phyloP scores from a whole-genome alignment of 1,284 basidiomycete species.

The Omphalotus olearius region DNA sequence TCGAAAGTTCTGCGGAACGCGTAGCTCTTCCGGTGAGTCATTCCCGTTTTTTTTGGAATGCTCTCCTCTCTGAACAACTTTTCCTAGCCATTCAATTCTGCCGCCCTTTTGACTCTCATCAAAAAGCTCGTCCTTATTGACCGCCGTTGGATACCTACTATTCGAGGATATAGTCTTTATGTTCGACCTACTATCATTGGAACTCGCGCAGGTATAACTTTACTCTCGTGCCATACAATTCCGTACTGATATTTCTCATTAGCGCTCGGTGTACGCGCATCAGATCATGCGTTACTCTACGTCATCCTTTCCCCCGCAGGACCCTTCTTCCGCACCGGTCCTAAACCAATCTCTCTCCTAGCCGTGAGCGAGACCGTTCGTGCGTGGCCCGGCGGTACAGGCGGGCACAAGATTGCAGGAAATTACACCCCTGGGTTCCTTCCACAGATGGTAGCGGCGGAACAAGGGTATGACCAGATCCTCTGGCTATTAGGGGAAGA shows the following conservation, averaged over 20 bases:
- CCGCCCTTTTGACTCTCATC: constrained; percentile 65
- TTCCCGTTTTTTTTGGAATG: too few relatives aligned
- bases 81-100: constrained; percentile 55
- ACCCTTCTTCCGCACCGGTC: constrained; percentile 66
- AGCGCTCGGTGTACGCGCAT: constrained; percentile 67
- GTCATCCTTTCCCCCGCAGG: constrained; percentile 65
- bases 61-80: not conserved
- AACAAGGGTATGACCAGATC: constrained; percentile 62
- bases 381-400: constrained; percentile 81
- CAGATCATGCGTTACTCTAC: constrained; percentile 69
- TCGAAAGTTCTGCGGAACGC: constrained; percentile 56
- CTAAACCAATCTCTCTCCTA: constrained; percentile 66
- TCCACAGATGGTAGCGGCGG: constrained; percentile 58
- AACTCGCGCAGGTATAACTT: constrained; percentile 54
- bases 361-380: constrained; percentile 68
- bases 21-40: constrained; percentile 60
- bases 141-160: constrained; percentile 69
- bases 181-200: constrained; percentile 83
- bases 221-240: not conserved
- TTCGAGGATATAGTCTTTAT: constrained; percentile 72
- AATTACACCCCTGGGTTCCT: constrained; percentile 73
- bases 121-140: constrained; percentile 68
- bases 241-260: constrained; percentile 2
- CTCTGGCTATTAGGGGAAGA: constrained; percentile 38
- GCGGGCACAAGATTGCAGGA: constrained; percentile 58